Percentiles rank a stretch among this genome's conserved stretches.
Evolutionary conservation across 345 rosid genomes (phyloP).

Genomic region (Geranium brycei): DNA sequence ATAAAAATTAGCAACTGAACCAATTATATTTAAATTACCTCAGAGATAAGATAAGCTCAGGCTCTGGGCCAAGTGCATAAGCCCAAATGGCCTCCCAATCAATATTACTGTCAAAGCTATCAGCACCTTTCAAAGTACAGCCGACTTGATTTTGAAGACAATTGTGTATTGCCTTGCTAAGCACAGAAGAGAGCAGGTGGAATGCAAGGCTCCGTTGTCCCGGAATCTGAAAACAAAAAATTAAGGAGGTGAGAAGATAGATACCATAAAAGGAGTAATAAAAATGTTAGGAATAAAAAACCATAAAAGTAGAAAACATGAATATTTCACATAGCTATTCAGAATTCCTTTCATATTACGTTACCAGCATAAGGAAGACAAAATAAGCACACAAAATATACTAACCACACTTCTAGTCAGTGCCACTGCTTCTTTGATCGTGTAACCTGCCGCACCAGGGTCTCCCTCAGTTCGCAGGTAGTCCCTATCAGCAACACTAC

Average conservation of each 20-base stretch:
- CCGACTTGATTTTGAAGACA: constrained; percentile 39
- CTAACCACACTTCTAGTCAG: constrained; percentile 77
- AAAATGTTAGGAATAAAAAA: constrained; percentile 3
- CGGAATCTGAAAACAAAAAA: constrained; percentile 39
- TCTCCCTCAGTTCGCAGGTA: constrained; percentile 79
- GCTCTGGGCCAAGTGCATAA: constrained; percentile 87
- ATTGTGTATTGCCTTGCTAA: constrained; percentile 45
- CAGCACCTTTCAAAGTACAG: constrained; percentile 12
- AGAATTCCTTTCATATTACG: too few relatives aligned
- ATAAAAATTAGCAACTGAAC: too few relatives aligned
- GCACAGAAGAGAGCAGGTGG: constrained; percentile 63
- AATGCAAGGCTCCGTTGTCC: constrained; percentile 77
- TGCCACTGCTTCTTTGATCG: constrained; percentile 71
- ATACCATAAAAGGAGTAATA: not conserved
- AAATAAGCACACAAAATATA: too few relatives aligned
- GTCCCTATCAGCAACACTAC: constrained; percentile 56
- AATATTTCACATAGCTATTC: too few relatives aligned
- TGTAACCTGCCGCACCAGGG: constrained; percentile 80
- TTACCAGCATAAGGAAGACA: too few relatives aligned
- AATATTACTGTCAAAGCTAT: constrained; percentile 19
- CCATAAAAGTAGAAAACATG: constrained; percentile 7
- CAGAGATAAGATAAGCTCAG: constrained; percentile 75
- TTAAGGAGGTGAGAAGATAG: not conserved
- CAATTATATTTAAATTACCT: constrained; percentile 29
- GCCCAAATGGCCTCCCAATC: constrained; percentile 98